phyloP scores from a whole-genome alignment of 306 rosid species.

The Elaeagnus macrophylla region DNA sequence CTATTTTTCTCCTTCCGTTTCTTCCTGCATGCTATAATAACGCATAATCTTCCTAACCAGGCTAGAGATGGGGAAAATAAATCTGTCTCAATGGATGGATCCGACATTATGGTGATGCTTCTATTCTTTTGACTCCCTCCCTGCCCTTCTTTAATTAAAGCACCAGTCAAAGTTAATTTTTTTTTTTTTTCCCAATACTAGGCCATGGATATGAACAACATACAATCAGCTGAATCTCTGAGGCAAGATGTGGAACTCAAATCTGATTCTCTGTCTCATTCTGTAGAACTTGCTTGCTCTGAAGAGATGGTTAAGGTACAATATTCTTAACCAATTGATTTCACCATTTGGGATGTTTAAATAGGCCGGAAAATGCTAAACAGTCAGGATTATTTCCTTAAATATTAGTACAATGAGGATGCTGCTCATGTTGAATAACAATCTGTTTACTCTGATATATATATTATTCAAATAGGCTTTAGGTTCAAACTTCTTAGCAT shows the following conservation, averaged over 20 bases:
- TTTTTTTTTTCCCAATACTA: conserved; percentile 20
- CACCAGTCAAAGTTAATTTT: conserved; percentile 13
- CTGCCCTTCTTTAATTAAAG: too few species aligned
- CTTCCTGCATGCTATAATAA: conserved; percentile 9
- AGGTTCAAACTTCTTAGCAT: too few species aligned
- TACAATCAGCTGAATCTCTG: conserved; percentile 22
- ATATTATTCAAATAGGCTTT: too few species aligned
- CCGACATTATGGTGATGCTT: neutral
- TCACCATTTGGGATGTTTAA: neutral
- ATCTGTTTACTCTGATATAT: too few species aligned
- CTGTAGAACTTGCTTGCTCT: conserved; percentile 10
- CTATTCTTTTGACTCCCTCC: neutral
- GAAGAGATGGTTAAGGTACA: conserved; percentile 29
- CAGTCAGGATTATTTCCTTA: neutral
- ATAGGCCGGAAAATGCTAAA: neutral
- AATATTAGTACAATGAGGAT: too few species aligned
- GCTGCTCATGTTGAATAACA: too few species aligned
- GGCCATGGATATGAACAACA: conserved; percentile 26
- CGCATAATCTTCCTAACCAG: conserved; percentile 13
- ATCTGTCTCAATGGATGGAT: neutral
- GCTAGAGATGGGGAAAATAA: neutral
- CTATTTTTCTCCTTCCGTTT: neutral
- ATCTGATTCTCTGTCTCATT: conserved; percentile 21
- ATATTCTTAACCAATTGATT: neutral
- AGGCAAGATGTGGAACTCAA: conserved; percentile 21